Base-by-base conservation (phyloP, 805 yeast genomes). In the Pichia sporocuriosa region DNA sequence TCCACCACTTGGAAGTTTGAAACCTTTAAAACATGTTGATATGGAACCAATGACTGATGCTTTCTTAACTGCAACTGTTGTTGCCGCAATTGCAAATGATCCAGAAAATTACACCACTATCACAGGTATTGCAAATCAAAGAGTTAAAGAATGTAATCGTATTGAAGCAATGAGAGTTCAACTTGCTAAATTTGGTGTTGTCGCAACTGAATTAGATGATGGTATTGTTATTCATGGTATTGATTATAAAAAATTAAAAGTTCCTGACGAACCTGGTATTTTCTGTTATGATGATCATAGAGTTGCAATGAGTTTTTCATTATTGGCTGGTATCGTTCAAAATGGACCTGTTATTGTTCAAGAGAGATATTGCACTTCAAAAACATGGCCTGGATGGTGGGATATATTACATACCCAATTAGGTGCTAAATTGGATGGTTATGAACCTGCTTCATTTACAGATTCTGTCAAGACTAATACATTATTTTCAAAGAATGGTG, bases 351-450 rank as follows among this genome's bases (percentile, higher is more conserved):
- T 84, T 1, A 68, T 79, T 49, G 78, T 93, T 45, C 77, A 81
- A 51, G 96, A 90, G 57, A 79, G 97, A 64, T 76, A 83, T 21
- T 87, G 97, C 59, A 94, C 96, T 2, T 94, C 90, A 43, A 93
- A 93, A 67, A 93, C 98, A 0, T 93, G 98, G 98, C 98, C 98
- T 17, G 97, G 97, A 29, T 93, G 98, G 98, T 93, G 98, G 98
- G 98, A 93, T 64, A 74, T 80, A 27, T 68, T 93, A 48, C 88
- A 80, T 58, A 73, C 83, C 37, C 65, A 72, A 36, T 76, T 93
- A 53, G 73, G 78, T 17, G 82, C 76, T 21, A 54, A 62, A 10
- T 62, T 93, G 28, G 83, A 79, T 54, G 98, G 98, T 21, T 70
- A 69, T 52, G 94, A 84, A 56, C 47, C 44, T 43, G 48, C 43